Percentiles rank a stretch among this genome's conserved stretches.
These are phyloP conservation scores for Hibiscus mutabilis DNA, from an alignment of 345 rosid genomes.

Conservation along the genomic window DNA sequence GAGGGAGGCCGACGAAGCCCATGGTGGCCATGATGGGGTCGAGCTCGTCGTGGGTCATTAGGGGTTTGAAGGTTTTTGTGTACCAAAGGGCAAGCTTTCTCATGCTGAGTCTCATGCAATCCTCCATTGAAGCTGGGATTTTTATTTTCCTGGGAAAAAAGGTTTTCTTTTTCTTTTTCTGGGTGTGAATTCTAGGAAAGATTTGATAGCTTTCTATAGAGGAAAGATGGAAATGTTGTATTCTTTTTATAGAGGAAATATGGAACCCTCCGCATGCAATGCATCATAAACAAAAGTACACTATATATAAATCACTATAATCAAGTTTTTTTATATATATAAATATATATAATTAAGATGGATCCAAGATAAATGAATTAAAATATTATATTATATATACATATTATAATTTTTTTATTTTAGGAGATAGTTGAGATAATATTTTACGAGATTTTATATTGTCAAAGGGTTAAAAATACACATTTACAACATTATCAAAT, in stretches of 20 bases:
- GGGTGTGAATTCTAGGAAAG: not conserved
- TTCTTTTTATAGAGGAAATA: not conserved
- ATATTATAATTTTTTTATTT: too few relatives aligned
- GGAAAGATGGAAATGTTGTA: not conserved
- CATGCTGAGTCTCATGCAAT: constrained; percentile 34
- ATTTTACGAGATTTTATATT: too few relatives aligned
- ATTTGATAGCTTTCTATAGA: not conserved
- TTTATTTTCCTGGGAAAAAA: not conserved
- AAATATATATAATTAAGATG: not conserved
- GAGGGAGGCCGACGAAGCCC: constrained; percentile 37
- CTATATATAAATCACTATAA: too few relatives aligned
- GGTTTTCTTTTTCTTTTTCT: not conserved
- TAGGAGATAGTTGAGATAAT: too few relatives aligned
- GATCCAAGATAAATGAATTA: not conserved
- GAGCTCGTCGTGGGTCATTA: constrained; percentile 41
- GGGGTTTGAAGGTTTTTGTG: constrained; percentile 48
- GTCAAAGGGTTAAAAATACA: too few relatives aligned
- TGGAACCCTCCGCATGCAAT: not conserved
- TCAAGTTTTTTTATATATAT: not conserved
- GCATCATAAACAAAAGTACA: not conserved
- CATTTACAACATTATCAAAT: too few relatives aligned
- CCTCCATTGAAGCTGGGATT: constrained; percentile 16
- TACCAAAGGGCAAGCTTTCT: constrained; percentile 50
- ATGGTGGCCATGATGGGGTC: constrained; percentile 37
- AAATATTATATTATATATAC: not conserved